Percentiles rank a stretch among this genome's conserved stretches.
These are phyloP conservation scores for Pseudovirgaria hyperparasitica DNA, from an alignment of 2,329 filamentous ascomycete genomes.

Conservation along the genomic window DNA sequence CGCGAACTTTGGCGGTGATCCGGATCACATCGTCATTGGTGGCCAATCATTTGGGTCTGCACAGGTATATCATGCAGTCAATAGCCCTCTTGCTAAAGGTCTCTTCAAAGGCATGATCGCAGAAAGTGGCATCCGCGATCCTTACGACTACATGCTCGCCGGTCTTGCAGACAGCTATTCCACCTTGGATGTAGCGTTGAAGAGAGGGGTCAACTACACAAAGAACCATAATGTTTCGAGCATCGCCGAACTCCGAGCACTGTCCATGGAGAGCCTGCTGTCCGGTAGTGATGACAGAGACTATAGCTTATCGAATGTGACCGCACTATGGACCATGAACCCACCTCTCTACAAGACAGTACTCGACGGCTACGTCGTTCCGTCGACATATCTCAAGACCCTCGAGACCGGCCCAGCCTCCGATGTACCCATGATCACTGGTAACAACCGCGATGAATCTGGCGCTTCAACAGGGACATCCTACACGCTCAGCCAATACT, in stretches of 20 bases:
- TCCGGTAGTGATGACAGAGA: too few relatives aligned
- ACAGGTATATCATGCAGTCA: too few relatives aligned
- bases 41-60: conserved; percentile 42
- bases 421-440: conserved; percentile 43
- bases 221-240: too few relatives aligned
- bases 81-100: conserved; percentile 34
- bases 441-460: conserved; percentile 35
- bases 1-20: conserved; percentile 34
- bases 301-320: too few relatives aligned
- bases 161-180: conserved; percentile 19
- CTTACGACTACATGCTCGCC: conserved; percentile 1
- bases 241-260: too few relatives aligned
- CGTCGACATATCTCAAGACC: conserved; percentile 34
- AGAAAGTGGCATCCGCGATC: conserved; percentile 5
- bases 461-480: conserved; percentile 34
- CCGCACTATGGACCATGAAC: conserved; percentile 27
- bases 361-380: conserved; percentile 44
- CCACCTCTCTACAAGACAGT: conserved; percentile 40
- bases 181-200: conserved; percentile 45
- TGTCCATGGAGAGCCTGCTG: too few relatives aligned
- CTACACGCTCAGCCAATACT: conserved; percentile 11
- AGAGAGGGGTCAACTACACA: conserved; percentile 41
- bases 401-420: conserved; percentile 31
- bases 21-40: conserved; percentile 32
- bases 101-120: conserved; percentile 35